Percentiles rank a stretch among this genome's conserved stretches.
These are phyloP conservation scores for Penicillium lagena DNA, from an alignment of 495 filamentous ascomycete species.

Conservation along the genomic window DNA sequence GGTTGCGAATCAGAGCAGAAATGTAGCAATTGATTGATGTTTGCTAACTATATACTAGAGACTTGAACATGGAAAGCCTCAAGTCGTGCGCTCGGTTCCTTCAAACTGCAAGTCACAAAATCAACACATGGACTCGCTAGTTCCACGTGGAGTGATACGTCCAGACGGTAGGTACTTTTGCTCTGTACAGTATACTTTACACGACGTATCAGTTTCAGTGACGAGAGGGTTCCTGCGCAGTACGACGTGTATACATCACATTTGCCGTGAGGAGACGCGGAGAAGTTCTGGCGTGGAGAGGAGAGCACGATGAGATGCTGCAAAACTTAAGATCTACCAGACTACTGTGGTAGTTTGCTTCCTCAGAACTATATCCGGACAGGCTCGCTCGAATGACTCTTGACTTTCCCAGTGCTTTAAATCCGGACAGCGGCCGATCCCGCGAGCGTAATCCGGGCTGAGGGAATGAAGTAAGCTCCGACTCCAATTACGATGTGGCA, in stretches of 20 bases:
- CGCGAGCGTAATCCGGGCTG: slow-evolving; percentile 1
- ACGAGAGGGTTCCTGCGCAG: slow-evolving; percentile 9
- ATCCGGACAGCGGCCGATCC: slow-evolving; percentile 1
- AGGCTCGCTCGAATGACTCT: no score
- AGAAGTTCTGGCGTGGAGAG: background rate
- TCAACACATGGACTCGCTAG: slow-evolving; percentile 4
- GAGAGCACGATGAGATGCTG: background rate
- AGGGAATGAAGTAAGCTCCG: no score
- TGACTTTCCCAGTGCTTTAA: background rate
- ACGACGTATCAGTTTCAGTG: slow-evolving; percentile 11
- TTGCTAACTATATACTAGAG: no score
- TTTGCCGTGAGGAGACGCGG: slow-evolving; percentile 5
- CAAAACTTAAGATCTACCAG: background rate
- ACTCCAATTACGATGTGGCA: no score
- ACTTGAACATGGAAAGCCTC: no score
- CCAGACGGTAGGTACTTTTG: no score
- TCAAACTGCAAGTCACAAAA: no score
- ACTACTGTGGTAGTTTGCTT: no score
- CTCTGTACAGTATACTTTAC: background rate
- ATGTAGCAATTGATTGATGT: slow-evolving; percentile 1
- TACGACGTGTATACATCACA: slow-evolving; percentile 17
- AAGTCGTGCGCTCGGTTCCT: no score
- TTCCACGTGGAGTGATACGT: background rate
- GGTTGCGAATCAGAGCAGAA: slow-evolving; percentile 9
- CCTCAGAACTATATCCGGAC: no score